These are phyloP conservation scores for Pleurotus sapidus DNA, from an alignment of 768 basidiomycete genomes.

Conservation along the genomic window DNA sequence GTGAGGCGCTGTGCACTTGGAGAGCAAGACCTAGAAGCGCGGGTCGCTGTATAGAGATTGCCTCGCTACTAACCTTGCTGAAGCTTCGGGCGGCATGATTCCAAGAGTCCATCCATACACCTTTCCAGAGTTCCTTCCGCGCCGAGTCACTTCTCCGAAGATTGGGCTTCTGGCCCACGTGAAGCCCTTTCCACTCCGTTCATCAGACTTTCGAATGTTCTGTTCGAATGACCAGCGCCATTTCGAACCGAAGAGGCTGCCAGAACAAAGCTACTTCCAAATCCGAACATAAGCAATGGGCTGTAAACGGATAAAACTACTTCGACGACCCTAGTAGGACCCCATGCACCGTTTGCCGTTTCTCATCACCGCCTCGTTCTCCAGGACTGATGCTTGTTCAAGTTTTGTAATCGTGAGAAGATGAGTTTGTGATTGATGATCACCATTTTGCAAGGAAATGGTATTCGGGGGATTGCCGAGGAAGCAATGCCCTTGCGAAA, in stretches of 20 bases:
- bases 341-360: neutral
- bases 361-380: neutral
- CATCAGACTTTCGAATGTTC: constrained; percentile 1
- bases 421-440: neutral
- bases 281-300: neutral
- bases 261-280: constrained; percentile 1
- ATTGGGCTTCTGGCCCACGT: neutral
- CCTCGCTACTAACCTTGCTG: neutral
- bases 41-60: neutral
- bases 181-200: neutral
- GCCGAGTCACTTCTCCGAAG: neutral
- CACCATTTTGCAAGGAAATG: neutral
- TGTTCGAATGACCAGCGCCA: neutral
- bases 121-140: neutral
- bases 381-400: neutral
- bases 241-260: neutral
- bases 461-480: constrained; percentile 12
- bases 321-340: neutral
- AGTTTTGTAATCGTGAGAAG: neutral
- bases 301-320: neutral
- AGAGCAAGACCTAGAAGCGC: neutral
- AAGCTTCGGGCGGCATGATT: neutral
- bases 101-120: neutral
- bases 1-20: neutral
- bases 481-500: neutral